Conservation (phyloP, 345 rosid genomes). For the Pelargonium nanum region DNA sequence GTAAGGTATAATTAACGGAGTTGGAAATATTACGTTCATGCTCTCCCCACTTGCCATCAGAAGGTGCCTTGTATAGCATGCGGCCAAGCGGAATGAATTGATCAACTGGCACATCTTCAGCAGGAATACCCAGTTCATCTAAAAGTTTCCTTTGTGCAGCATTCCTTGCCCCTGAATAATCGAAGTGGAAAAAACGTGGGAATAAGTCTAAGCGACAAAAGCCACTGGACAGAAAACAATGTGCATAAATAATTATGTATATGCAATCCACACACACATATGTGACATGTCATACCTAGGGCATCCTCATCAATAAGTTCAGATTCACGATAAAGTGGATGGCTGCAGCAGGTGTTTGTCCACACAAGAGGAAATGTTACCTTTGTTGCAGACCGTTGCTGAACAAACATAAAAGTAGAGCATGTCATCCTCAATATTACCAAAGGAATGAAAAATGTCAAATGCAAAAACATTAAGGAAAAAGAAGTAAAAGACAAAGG, state of each 20-base stretch:
- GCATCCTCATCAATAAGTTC: slow-evolving; percentile 63
- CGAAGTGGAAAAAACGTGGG: not conserved
- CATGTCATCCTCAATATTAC: not conserved
- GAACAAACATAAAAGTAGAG: slow-evolving; percentile 12
- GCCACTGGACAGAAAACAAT: not conserved
- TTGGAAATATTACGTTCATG: slow-evolving; percentile 61
- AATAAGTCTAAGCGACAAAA: not conserved
- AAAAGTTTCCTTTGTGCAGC: slow-evolving; percentile 97
- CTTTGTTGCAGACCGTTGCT: slow-evolving; percentile 95
- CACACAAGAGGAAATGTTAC: slow-evolving; percentile 96
- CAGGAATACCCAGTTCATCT: slow-evolving; percentile 90
- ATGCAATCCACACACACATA: too few species aligned
- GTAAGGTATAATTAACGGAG: not conserved
- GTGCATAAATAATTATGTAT: too few species aligned
- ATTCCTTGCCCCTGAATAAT: slow-evolving; percentile 67
- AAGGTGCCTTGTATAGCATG: slow-evolving; percentile 89
- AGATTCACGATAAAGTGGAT: slow-evolving; percentile 81
- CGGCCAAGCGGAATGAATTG: slow-evolving; percentile 70
- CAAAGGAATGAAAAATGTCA: not conserved
- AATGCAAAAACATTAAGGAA: too few species aligned
- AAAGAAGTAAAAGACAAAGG: too few species aligned
- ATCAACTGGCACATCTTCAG: slow-evolving; percentile 84
- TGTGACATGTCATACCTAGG: slow-evolving; percentile 42
- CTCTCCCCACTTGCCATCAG: slow-evolving; percentile 98
- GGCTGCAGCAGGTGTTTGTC: slow-evolving; percentile 99